Evolutionary conservation across 1,139 yeast species (phyloP).

Genomic region (Candida freyschussii): DNA sequence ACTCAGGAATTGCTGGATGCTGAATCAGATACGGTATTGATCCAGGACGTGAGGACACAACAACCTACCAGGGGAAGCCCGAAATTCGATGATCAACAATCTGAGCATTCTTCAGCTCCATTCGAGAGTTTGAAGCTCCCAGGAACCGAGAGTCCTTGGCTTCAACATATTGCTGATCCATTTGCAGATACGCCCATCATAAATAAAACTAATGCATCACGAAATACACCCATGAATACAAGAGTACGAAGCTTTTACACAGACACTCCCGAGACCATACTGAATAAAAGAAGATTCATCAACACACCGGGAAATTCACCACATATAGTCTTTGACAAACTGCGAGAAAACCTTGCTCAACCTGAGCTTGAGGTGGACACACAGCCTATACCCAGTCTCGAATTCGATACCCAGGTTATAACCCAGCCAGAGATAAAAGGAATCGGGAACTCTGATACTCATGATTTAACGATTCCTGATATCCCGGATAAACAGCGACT

Average conservation of each 20-base stretch:
- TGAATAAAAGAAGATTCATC: not conserved
- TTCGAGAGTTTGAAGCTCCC: conserved; percentile 9
- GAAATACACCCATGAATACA: conserved; percentile 19
- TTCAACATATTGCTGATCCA: conserved; percentile 18
- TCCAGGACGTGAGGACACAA: conserved; percentile 1
- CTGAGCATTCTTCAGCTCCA: conserved; percentile 8
- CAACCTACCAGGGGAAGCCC: not conserved
- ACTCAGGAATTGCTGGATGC: conserved; percentile 17
- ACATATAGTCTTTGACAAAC: conserved; percentile 19
- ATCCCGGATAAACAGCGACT: not conserved
- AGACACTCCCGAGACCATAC: conserved; percentile 10
- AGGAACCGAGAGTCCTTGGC: conserved; percentile 20
- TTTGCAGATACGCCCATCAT: conserved; percentile 16
- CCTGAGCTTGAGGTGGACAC: conserved; percentile 22
- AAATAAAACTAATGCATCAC: conserved; percentile 5
- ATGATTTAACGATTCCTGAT: no score
- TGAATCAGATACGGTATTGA: conserved; percentile 9
- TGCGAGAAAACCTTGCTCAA: conserved; percentile 18
- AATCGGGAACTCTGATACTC: conserved; percentile 1
- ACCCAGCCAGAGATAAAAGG: conserved; percentile 6
- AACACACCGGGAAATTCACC: conserved; percentile 14
- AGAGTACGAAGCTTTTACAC: conserved; percentile 15
- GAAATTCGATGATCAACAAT: not conserved
- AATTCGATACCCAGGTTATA: conserved; percentile 12
- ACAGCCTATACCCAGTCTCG: conserved; percentile 18